Conservation (phyloP, 192 early-diverging fungal species). For the Backusella parvicylindrica region DNA sequence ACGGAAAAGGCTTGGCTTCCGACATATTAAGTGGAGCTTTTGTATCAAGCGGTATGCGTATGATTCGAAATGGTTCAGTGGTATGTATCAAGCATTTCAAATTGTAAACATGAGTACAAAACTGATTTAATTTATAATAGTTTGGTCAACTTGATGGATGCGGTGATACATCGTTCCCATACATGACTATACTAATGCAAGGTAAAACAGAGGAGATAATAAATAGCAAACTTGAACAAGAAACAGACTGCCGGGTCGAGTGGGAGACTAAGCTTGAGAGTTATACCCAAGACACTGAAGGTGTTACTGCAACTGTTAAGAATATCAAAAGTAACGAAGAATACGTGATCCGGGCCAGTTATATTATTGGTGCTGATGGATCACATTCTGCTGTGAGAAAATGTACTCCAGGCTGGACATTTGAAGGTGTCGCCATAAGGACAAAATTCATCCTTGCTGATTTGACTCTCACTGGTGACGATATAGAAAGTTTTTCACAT, state of each 20-base stretch:
- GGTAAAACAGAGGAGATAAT: constrained; percentile 12
- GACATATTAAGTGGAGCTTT: background rate
- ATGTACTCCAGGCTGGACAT: constrained; percentile 16
- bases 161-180: constrained; percentile 17
- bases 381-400: constrained; percentile 32
- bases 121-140: background rate
- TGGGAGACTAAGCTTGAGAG: constrained; percentile 15
- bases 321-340: background rate
- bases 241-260: background rate
- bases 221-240: background rate
- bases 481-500: background rate
- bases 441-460: constrained; percentile 24
- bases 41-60: background rate
- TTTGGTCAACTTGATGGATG: constrained; percentile 2
- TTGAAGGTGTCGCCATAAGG: constrained; percentile 13
- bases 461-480: constrained; percentile 4
- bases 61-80: background rate
- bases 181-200: constrained; percentile 20
- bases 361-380: constrained; percentile 35
- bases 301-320: constrained; percentile 9
- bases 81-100: background rate
- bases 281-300: constrained; percentile 14
- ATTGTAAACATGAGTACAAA: too few relatives aligned
- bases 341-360: constrained; percentile 3
- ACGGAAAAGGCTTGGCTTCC: background rate